Evolutionary conservation across 768 basidiomycete genomes (phyloP), one percentile per base, ranked within the genome.

Genomic region (Lactifluus piperatus): DNA sequence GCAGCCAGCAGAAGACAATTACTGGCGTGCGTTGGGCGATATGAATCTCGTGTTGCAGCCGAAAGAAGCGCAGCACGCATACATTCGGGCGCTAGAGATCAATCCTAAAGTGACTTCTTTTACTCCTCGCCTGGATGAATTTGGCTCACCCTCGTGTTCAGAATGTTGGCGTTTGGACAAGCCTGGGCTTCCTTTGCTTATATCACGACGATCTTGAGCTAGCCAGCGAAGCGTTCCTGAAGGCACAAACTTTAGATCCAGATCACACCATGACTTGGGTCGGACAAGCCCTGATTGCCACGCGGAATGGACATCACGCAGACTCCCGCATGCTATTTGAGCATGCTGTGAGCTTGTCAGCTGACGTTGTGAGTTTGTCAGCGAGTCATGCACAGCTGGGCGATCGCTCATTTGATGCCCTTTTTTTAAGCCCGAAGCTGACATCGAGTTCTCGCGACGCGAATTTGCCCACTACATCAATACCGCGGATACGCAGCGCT

Each of bases 221-320:
- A 32, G 91, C 95, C 0, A 87, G 86, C 64, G 85, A 94, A 67
- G 86, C 90, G 1, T 83, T 99, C 65, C 79, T 85, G 66, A 85
- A 85, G 57, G 92, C 94, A 10, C 97, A 97, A 70, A 84, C 87
- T 18, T 77, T 94, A 45, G 94, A 98, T 74, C 91, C 95, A 7
- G 95, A 98, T 67, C 87, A 85, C 72, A 79, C 87, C 0, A 67
- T 84, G 22, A 86, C 93, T 8, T 99, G 97, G 97, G 77, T 95
- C 22, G 97, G 93, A 1, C 94, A 94, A 69, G 88, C 81, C 4
- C 71, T 91, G 26, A 77, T 91, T 44, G 88, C 88, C 46, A 77
- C 75, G 18, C 68, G 72, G 32, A 81, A 82, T 56, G 81, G 79
- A 4, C 80, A 90, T 54, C 69, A 78, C 30, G 64, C 68, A 5